Base-by-base conservation (phyloP, 306 rosid genomes). In the Dryas octopetala region DNA sequence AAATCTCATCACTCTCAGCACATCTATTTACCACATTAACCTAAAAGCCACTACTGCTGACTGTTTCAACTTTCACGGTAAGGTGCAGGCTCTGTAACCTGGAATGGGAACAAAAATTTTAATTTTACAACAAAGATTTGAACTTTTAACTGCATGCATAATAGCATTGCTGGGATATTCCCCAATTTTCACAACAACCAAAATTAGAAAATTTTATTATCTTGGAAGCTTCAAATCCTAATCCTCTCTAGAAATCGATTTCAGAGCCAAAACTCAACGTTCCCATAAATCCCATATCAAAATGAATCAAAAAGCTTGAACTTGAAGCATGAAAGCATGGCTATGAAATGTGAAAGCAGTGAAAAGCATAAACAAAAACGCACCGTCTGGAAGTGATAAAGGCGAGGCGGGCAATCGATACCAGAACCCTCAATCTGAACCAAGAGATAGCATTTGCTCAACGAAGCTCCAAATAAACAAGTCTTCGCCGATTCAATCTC, bases 1-100 rank as follows among this genome's bases (percentile, higher is more conserved):
- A 74, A 76, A 80, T 78, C 43, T 78, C 91, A 85, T 88, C 78
- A 82, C 82, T 77, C 75, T 70, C 59, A 79, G 73, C 43, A 63
- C 85, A 84, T 66, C 74, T 19, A 74, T 26, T 57, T 44, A 74
- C 64, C 63, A 70, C n/a, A 65, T 12, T 54, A 71, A 57, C 45
- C 73, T 17, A 68, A 74, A 55, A 67, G 45, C 53, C 47, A 57
- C 40, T 19, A 28, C 76, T 47, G 16, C 68, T 47, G 52, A n/a
- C 58, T 66, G 70, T 52, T 32, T 73, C 61, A 77, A 55, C 65
- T 80, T 62, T 41, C 44, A 68, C 52, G 51, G 48, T 12, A 71
- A 81, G 67, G 4, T 40, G 51, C 70, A 80, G 16, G 49, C 76
- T 76, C 85, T 71, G 48, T 55, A 76, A 53, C 85, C 90, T 85